Conservation (phyloP, 129 eudicot species). For the Helianthus annuus region DNA sequence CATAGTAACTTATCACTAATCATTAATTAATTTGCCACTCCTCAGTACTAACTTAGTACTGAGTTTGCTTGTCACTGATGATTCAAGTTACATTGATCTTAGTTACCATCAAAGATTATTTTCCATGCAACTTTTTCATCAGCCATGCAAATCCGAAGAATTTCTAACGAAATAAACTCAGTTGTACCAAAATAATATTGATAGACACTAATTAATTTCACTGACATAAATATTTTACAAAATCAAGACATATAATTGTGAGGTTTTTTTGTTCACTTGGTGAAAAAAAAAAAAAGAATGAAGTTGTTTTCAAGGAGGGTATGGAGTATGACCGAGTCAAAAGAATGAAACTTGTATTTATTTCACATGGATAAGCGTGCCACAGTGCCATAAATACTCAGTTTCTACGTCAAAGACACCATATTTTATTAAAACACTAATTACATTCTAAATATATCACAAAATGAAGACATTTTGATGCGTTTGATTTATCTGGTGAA, state of each 20-base stretch:
- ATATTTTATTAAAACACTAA: not conserved
- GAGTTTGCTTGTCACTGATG: no score
- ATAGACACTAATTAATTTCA: no score
- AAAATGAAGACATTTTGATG: not conserved
- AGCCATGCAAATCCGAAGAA: no score
- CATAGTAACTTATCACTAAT: no score
- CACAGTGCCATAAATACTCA: constrained; percentile 6
- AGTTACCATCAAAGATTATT: no score
- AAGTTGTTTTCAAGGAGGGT: not conserved
- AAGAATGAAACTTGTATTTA: constrained; percentile 1
- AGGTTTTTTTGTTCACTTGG: not conserved
- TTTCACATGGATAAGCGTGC: constrained; percentile 3
- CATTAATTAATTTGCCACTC: no score
- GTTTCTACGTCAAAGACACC: constrained; percentile 1
- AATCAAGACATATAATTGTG: not conserved
- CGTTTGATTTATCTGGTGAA: not conserved
- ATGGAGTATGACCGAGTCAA: not conserved
- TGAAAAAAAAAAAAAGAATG: no score
- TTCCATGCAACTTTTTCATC: no score
- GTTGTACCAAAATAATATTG: no score
- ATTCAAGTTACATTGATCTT: no score
- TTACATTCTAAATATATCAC: not conserved
- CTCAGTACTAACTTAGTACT: no score
- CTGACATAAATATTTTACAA: not conserved
- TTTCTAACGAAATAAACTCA: no score